These are phyloP conservation scores for Boletus patriciae DNA, from an alignment of 768 basidiomycete species.

Conservation along the genomic window DNA sequence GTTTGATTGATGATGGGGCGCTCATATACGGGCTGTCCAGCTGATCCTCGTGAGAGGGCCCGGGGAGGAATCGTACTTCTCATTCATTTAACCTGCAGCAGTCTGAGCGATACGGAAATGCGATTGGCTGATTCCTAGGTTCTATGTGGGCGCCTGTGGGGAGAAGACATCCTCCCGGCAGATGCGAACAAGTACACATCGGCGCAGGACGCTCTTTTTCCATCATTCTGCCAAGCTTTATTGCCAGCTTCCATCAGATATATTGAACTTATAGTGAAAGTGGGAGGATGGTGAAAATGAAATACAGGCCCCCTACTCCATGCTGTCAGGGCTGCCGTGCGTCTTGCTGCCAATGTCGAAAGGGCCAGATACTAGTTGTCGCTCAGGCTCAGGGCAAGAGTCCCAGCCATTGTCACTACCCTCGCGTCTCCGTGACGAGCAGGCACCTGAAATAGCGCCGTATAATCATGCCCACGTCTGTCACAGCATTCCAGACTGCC, in stretches of 20 bases:
- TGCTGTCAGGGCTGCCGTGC: neutral
- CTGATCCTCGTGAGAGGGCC: slow-evolving; percentile 2
- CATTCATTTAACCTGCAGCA: neutral
- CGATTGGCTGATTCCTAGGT: neutral
- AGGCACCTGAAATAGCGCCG: neutral
- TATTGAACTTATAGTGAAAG: neutral
- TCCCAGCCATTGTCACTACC: neutral
- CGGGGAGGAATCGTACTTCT: neutral
- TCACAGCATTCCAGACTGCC: neutral
- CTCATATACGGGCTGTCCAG: neutral
- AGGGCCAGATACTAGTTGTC: neutral
- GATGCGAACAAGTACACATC: neutral
- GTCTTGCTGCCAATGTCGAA: neutral
- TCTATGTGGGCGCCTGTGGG: neutral
- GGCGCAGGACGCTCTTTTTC: neutral
- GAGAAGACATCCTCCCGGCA: neutral
- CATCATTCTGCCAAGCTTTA: neutral
- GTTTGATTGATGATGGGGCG: slow-evolving; percentile 2
- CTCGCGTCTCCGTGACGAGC: neutral
- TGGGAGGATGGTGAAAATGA: neutral
- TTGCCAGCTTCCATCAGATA: neutral
- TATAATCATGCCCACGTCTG: neutral
- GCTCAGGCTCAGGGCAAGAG: neutral
- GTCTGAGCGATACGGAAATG: neutral
- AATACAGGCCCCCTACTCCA: neutral